Conservation (phyloP, 2,329 filamentous ascomycete species). For the Claviceps arundinis region DNA sequence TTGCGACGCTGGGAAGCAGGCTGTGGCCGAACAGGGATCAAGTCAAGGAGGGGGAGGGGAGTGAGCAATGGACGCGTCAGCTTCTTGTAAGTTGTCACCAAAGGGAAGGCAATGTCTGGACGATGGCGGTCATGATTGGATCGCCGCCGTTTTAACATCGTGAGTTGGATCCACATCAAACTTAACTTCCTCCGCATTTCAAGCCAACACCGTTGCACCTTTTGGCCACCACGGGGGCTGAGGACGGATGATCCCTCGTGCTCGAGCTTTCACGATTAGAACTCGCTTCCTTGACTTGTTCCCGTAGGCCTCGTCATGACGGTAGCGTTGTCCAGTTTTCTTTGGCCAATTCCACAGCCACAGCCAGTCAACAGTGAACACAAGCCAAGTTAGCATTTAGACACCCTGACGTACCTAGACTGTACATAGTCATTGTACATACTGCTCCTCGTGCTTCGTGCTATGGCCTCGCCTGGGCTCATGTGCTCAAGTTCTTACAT, state of each 20-base stretch:
- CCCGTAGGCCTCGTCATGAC: conserved; percentile 4
- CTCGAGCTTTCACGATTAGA: background rate
- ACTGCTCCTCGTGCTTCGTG: too few relatives aligned
- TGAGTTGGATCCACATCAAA: background rate
- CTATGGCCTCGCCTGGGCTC: too few relatives aligned
- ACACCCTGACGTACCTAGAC: background rate
- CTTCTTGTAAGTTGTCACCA: conserved; percentile 9
- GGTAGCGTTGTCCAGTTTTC: conserved; percentile 3
- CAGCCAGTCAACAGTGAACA: background rate
- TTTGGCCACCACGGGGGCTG: conserved; percentile 1
- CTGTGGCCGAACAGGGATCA: conserved; percentile 8
- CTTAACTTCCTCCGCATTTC: background rate
- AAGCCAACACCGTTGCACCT: background rate
- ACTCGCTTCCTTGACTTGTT: background rate
- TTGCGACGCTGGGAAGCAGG: background rate
- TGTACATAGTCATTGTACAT: too few relatives aligned
- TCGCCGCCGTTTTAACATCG: background rate
- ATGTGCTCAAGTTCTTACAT: too few relatives aligned
- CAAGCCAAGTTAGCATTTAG: too few relatives aligned
- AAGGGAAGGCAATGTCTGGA: conserved; percentile 1
- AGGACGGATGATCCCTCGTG: background rate
- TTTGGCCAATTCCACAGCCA: background rate
- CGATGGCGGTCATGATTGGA: background rate
- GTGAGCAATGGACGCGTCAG: conserved; percentile 17
- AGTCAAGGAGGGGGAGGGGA: conserved; percentile 7